Evolutionary conservation across 192 early-diverging fungal species (phyloP), one percentile per base, ranked within the genome.

Genomic region (Lobulomyces angularis): DNA sequence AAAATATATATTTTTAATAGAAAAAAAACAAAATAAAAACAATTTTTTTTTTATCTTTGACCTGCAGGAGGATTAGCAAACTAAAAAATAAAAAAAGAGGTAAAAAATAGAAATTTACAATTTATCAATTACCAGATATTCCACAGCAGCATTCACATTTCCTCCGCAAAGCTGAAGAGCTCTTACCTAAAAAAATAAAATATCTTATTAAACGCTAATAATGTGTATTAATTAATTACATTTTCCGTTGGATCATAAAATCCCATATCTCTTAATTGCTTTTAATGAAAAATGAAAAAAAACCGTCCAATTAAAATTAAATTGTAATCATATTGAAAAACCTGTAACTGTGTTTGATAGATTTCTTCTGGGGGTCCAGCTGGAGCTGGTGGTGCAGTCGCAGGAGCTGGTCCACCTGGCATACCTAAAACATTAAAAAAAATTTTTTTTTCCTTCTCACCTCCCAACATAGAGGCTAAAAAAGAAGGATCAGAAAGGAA

Each of bases 241-340:
- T 98, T 98, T 61, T 85, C 80, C 21, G 71, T 62, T 1, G 81
- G 80, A 55, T 91, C 80, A 55, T 64, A 85, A 56, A 98, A 89
- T 14, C 95, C 95, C 95, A 98, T 98, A 21, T 98, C 95, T 50
- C 86, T 78, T 26, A 97, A 56, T 43, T 79, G 79, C 9, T n/a
- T n/a, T n/a, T n/a, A n/a, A n/a, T n/a, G n/a, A n/a, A n/a, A n/a
- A n/a, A n/a, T n/a, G n/a, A n/a, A n/a, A n/a, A n/a, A n/a, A n/a
- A n/a, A n/a, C n/a, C n/a, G n/a, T n/a, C 56, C 66, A 17, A 86
- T 57, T 61, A 80, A 66, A 27, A 53, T 38, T 35, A 56, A 60
- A 57, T 76, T 83, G 21, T 67, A 67, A 36, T 53, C 74, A 65
- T 41, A 69, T 65, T 16, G 78, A 55, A 41, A 67, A 58, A 84